Base-by-base conservation (phyloP, 1,284 basidiomycete species). In the Tetrapyrgos nigripes region DNA sequence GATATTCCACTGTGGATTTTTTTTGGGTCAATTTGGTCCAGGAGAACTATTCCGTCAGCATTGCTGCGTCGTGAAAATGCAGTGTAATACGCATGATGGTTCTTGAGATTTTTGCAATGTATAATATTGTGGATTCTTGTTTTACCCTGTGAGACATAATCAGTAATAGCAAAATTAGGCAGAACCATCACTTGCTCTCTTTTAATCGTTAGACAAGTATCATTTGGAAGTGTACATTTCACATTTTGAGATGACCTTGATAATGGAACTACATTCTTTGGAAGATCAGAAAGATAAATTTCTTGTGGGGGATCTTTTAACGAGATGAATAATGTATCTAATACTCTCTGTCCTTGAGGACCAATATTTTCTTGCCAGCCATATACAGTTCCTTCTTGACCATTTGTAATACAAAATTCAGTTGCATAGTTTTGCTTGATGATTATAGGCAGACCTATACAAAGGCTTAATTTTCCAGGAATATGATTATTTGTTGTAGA, bases 121-220 rank as follows among this genome's bases (percentile, higher is more conserved):
- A 75, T 69, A 4, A 70, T 62, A 69, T 78, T 79, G 6, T 59
- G 50, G 2, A 29, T n/a, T 23, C 74, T 45, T 2, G 75, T 76
- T 53, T 76, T 73, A 8, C 78, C 79, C 63, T 80, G 77, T 0
- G 73, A 75, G 1, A 64, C 61, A 68, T 72, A 79, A 55, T 79
- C 77, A 17, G 77, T 79, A 71, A 79, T 79, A 2, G 73, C 68
- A 72, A 79, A 80, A 55, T 79, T 76, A 0, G 71, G 71, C 1
- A 78, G 31, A 0, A 78, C 62, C 10, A 68, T 55, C 0, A 79
- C 72, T 59, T 80, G 78, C 3, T 63, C 52, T 14, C 73, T 48
- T 1, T 40, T 50, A 11, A 79, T 64, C 6, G 23, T 31, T 2
- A 74, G 31, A 2, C 11, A 43, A 21, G 43, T 55, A 48, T 70